Evolutionary conservation across 2,329 filamentous ascomycete species (phyloP).

Genomic region (Cladophialophora exuberans): DNA sequence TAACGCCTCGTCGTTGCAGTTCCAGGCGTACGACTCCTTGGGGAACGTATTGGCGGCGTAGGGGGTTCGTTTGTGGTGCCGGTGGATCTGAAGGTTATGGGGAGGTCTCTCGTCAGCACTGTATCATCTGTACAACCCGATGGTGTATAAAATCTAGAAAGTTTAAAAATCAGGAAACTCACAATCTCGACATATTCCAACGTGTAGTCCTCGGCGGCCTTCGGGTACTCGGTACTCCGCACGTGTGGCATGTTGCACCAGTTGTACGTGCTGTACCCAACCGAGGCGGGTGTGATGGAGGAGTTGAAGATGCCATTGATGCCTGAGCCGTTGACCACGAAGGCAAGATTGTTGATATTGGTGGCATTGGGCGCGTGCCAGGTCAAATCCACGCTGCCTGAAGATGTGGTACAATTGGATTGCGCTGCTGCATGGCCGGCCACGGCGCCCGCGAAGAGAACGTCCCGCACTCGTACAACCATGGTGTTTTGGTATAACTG

Average conservation of each 20-base stretch:
- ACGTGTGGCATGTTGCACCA: conserved; percentile 90
- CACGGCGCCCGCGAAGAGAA: conserved; percentile 9
- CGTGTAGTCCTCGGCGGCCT: conserved; percentile 58
- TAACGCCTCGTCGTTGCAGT: conserved; percentile 70
- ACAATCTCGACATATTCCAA: conserved; percentile 77
- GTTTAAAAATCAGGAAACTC: conserved; percentile 12
- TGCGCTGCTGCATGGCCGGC: neutral
- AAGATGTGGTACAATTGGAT: conserved; percentile 11
- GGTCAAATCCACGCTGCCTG: conserved; percentile 43
- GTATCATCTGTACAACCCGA: no score
- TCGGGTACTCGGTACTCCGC: conserved; percentile 66
- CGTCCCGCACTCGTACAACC: conserved; percentile 10
- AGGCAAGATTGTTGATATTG: conserved; percentile 63
- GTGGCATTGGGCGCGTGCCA: conserved; percentile 64
- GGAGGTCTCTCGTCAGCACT: neutral
- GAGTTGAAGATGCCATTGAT: conserved; percentile 73
- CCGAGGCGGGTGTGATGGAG: conserved; percentile 58
- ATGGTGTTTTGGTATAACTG: conserved; percentile 19
- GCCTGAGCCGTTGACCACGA: conserved; percentile 62
- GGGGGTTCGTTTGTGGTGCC: conserved; percentile 83
- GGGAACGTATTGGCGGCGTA: conserved; percentile 80
- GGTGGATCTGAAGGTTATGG: conserved; percentile 61
- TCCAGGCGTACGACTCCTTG: conserved; percentile 71
- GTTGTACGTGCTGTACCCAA: conserved; percentile 69
- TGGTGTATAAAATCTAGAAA: no score